Conservation (phyloP, 257 asterid genomes). For the Petunia secreta region DNA sequence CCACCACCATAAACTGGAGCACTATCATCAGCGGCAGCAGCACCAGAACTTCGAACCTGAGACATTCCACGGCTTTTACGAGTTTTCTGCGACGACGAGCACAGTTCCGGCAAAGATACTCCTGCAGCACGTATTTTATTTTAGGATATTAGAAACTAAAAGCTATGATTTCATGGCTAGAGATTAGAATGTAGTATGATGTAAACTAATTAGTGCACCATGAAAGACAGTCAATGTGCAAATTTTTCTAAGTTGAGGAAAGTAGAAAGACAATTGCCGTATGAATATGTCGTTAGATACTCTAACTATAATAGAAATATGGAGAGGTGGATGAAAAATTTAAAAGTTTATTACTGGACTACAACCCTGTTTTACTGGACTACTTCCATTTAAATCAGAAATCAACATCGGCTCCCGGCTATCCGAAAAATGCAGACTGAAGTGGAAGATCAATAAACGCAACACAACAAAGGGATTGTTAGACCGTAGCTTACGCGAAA, state of each 20-base stretch:
- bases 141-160: not conserved
- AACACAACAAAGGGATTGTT: no score
- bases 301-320: no score
- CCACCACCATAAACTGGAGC: not conserved
- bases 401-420: no score
- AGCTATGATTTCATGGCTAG: not conserved
- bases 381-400: no score
- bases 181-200: not conserved
- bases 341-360: no score
- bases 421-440: no score
- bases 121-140: slow-evolving; percentile 41
- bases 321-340: no score
- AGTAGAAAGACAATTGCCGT: not conserved
- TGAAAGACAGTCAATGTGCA: not conserved
- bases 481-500: no score
- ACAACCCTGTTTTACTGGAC: no score
- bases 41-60: slow-evolving; percentile 58
- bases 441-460: no score
- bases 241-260: no score
- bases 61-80: slow-evolving; percentile 62
- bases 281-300: no score
- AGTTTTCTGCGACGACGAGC: slow-evolving; percentile 53
- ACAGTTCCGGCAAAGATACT: slow-evolving; percentile 60
- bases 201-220: not conserved
- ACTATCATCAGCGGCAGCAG: slow-evolving; percentile 26